phyloP scores from a whole-genome alignment of 2,329 filamentous ascomycete species.

The Pseudogymnoascus destructans region DNA sequence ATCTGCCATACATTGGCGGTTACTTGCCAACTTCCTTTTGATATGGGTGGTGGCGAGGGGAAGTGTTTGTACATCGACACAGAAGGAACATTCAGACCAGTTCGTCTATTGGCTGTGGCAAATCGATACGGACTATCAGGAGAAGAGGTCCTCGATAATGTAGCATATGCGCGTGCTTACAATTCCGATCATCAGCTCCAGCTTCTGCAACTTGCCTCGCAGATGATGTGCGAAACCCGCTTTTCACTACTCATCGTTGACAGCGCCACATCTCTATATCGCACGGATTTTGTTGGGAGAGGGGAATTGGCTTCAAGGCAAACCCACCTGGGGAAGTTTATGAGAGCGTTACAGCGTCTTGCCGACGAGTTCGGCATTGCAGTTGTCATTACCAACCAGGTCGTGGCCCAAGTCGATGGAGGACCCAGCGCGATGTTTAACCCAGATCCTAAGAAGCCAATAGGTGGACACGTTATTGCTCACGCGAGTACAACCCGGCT shows the following conservation, averaged over 20 bases:
- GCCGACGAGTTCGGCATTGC: slow-evolving; percentile 86
- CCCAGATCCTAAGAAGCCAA: slow-evolving; percentile 96
- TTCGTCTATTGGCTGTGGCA: slow-evolving; percentile 79
- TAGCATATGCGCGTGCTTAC: slow-evolving; percentile 94
- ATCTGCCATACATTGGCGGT: slow-evolving; percentile 98
- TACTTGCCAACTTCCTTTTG: slow-evolving; percentile 92
- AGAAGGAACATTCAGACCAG: slow-evolving; percentile 90
- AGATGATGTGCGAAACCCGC: slow-evolving; percentile 99
- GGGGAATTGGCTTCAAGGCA: slow-evolving; percentile 92
- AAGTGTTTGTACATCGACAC: slow-evolving; percentile 99
- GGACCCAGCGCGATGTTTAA: slow-evolving; percentile 98
- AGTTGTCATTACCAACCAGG: slow-evolving; percentile 97
- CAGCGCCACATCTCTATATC: slow-evolving; percentile 87
- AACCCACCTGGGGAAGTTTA: slow-evolving; percentile 76
- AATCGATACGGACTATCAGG: slow-evolving; percentile 89
- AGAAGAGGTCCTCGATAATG: slow-evolving; percentile 95
- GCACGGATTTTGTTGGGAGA: slow-evolving; percentile 93
- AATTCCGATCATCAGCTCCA: slow-evolving; percentile 97
- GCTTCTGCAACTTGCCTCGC: slow-evolving; percentile 82
- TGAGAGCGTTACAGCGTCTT: slow-evolving; percentile 69
- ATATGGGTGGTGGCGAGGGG: slow-evolving; percentile 96
- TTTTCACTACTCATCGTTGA: slow-evolving; percentile 95
- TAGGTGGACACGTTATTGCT: slow-evolving; percentile 97
- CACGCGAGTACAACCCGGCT: slow-evolving; percentile 92
- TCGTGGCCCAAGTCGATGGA: slow-evolving; percentile 94